phyloP scores from a whole-genome alignment of 495 filamentous ascomycete genomes.

The Oleoguttula mirabilis region DNA sequence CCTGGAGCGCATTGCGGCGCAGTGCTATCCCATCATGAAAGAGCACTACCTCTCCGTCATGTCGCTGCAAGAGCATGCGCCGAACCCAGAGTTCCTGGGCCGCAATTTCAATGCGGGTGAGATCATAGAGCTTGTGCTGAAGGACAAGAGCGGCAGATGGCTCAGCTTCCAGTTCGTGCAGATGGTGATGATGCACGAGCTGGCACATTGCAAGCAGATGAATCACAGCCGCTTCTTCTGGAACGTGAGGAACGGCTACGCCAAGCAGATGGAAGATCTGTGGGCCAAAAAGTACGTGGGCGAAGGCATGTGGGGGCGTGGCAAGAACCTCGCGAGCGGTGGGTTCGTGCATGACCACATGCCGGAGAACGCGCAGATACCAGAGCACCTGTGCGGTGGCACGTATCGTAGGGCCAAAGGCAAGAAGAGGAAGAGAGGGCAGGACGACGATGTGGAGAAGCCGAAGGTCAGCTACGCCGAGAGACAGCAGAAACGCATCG shows the following conservation, averaged over 20 bases:
- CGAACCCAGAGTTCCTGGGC: conserved; percentile 62
- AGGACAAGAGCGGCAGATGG: conserved; percentile 50
- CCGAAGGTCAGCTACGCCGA: conserved; percentile 48
- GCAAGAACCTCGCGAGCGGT: conserved; percentile 46
- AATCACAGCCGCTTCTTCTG: conserved; percentile 66
- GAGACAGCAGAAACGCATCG: conserved; percentile 47
- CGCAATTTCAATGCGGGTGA: conserved; percentile 82
- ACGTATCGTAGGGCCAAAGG: conserved; percentile 44
- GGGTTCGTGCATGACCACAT: conserved; percentile 42
- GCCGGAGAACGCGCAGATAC: conserved; percentile 40
- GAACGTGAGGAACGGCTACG: conserved; percentile 56
- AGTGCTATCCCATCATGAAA: conserved; percentile 65
- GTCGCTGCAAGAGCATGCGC: conserved; percentile 63
- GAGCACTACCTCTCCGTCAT: conserved; percentile 53
- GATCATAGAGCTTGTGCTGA: conserved; percentile 66
- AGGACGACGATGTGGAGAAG: conserved; percentile 26
- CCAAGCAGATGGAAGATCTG: conserved; percentile 48
- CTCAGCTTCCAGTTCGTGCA: conserved; percentile 63
- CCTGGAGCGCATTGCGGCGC: conserved; percentile 63
- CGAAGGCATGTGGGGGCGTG: conserved; percentile 66
- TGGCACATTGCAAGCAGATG: conserved; percentile 77
- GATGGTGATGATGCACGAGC: conserved; percentile 74
- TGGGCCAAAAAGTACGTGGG: conserved; percentile 58
- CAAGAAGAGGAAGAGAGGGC: conserved; percentile 38
- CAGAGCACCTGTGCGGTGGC: conserved; percentile 57